Evolutionary conservation across 805 yeast species (phyloP), one percentile per base, ranked within the genome.

Genomic region (Zygotorulaspora florentina): DNA sequence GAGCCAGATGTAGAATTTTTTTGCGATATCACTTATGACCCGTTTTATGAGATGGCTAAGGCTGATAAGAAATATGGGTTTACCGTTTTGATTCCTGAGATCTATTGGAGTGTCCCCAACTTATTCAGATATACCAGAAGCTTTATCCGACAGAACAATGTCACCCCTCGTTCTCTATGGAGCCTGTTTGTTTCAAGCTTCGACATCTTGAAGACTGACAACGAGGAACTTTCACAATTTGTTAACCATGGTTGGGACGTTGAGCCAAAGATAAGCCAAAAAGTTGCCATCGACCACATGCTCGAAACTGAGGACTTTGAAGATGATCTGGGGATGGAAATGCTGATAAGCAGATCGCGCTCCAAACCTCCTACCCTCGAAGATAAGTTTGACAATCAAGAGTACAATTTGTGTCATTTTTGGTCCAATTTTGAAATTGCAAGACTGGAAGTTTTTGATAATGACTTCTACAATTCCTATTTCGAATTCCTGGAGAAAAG

Each of bases 371-470:
- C 66, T 8, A 39, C 62, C 8, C 45, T 58, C 3, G 78, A 77
- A 35, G 89, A 87, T 55, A 70, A 77, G 47, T 78, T 82, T 61
- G 79, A 82, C 46, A 74, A 78, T 23, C 82, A 83, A 55, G 83
- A 79, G 50, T 89, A 81, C 65, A 87, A 85, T 59, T 54, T 85
- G 52, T 85, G 93, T 56, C 96, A 89, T 66, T 89, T 89, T 65
- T 88, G 96, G 96, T 80, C 93, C 27, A 89, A 88, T 68, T 89
- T 89, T 58, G 97, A 90, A 65, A 89, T 91, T 55, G 96, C 96
- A 3, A 70, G 86, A 43, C 77, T 89, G 1, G 89, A 83, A 55
- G 64, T 90, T 15, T 90, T 87, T 71, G 72, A 76, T 35, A 79
- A 85, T 17, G 74, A 76, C 4, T 62, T 73, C 16, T 93, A 91